These are phyloP conservation scores for Wickerhamiella pararugosa DNA, from an alignment of 1,139 yeast genomes.

Conservation along the genomic window DNA sequence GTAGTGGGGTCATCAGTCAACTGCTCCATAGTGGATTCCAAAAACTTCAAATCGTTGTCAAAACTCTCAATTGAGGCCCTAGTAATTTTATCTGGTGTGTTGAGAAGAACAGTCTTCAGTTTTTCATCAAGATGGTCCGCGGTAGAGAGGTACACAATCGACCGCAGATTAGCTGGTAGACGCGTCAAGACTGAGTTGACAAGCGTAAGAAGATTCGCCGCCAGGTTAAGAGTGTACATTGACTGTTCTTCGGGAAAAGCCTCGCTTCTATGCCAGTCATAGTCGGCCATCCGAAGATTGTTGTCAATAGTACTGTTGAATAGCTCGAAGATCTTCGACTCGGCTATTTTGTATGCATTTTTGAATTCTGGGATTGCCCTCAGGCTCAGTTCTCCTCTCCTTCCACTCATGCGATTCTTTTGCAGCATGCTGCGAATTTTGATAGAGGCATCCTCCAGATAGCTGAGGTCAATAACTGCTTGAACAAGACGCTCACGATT, in stretches of 20 bases:
- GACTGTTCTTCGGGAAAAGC: constrained; percentile 45
- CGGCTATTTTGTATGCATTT: constrained; percentile 57
- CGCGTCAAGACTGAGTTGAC: constrained; percentile 77
- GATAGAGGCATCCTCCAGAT: constrained; percentile 45
- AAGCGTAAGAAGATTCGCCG: constrained; percentile 73
- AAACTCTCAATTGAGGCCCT: constrained; percentile 41
- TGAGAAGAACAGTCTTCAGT: constrained; percentile 46
- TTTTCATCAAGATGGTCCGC: constrained; percentile 72
- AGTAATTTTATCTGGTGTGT: constrained; percentile 28
- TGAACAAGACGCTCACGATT: constrained; percentile 88
- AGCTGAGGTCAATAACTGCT: constrained; percentile 74
- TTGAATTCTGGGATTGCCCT: constrained; percentile 43
- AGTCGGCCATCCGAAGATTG: constrained; percentile 71
- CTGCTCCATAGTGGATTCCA: constrained; percentile 34
- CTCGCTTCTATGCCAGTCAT: constrained; percentile 53
- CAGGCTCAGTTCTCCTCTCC: constrained; percentile 27
- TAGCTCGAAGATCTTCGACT: constrained; percentile 57
- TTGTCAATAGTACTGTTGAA: constrained; percentile 61
- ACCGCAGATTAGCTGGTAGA: constrained; percentile 62
- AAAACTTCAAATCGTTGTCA: constrained; percentile 43
- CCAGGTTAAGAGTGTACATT: constrained; percentile 65
- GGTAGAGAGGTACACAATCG: constrained; percentile 68
- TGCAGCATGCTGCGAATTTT: constrained; percentile 31
- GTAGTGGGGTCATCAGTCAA: constrained; percentile 7
- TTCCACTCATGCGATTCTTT: constrained; percentile 24